Conservation (phyloP, 306 rosid genomes). For the Fragaria nilgerrensis region DNA sequence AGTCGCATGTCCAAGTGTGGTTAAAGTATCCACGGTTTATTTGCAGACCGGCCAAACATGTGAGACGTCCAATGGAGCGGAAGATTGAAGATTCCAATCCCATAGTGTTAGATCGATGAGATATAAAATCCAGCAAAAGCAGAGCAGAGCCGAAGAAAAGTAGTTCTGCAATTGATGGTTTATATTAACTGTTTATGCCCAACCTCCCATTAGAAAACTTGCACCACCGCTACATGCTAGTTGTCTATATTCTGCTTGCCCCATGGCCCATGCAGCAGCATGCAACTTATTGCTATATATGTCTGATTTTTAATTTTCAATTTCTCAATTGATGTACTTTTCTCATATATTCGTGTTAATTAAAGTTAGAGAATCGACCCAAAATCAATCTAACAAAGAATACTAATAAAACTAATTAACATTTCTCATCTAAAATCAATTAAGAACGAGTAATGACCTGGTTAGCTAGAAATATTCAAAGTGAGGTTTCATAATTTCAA, state of each 20-base stretch:
- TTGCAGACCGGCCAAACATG: constrained; percentile 7
- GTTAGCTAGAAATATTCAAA: not conserved
- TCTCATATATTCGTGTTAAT: not conserved
- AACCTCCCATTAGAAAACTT: constrained; percentile 23
- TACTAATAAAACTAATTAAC: not conserved
- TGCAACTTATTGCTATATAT: not conserved
- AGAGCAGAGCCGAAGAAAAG: not conserved
- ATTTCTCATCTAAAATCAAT: not conserved
- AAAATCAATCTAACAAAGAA: not conserved
- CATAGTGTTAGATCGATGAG: constrained; percentile 4
- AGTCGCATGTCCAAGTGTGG: constrained; percentile 2
- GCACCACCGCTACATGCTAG: constrained; percentile 14
- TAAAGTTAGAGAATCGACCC: not conserved
- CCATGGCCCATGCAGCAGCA: constrained; percentile 25
- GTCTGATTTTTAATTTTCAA: not conserved
- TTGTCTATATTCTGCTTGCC: constrained; percentile 38
- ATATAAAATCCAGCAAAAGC: constrained; percentile 6
- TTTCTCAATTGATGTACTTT: not conserved
- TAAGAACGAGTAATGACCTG: not conserved
- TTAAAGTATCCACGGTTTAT: constrained; percentile 6
- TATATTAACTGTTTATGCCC: constrained; percentile 32
- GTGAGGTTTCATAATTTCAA: not conserved
- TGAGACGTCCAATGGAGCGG: constrained; percentile 30
- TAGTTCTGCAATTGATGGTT: constrained; percentile 24
- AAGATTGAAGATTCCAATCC: constrained; percentile 28